A percentile compares a stretch with the other conserved stretches of the same genome.
phyloP scores from a whole-genome alignment of 1,139 yeast species.

The Sugiyamaella sp. region DNA sequence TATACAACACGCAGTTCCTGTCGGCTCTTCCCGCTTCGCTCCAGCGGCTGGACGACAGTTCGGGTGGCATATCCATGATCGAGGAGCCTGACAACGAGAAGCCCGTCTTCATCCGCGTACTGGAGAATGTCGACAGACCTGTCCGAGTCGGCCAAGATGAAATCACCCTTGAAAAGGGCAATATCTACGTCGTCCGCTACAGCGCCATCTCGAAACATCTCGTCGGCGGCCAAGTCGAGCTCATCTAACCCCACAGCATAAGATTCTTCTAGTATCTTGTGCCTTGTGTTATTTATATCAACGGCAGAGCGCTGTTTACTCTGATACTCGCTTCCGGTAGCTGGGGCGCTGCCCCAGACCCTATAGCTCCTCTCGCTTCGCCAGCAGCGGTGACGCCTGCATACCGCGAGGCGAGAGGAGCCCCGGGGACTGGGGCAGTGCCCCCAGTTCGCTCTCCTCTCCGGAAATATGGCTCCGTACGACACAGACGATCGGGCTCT shows the following conservation, averaged over 20 bases:
- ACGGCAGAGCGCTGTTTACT: no score
- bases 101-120: constrained; percentile 74
- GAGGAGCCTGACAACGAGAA: constrained; percentile 72
- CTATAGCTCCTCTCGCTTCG: no score
- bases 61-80: constrained; percentile 79
- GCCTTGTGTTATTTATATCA: no score
- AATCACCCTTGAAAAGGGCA: constrained; percentile 63
- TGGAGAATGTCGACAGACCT: constrained; percentile 44
- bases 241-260: constrained; percentile 29
- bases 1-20: constrained; percentile 71
- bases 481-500: not conserved
- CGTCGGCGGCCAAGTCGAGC: constrained; percentile 31
- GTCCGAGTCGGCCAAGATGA: constrained; percentile 52
- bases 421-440: no score
- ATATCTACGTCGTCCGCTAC: constrained; percentile 78
- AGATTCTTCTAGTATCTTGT: no score
- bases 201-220: constrained; percentile 46
- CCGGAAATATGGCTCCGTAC: not conserved
- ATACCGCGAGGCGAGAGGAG: no score
- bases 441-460: no score
- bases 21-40: constrained; percentile 66
- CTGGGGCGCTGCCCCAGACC: no score
- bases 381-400: no score
- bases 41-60: constrained; percentile 74
- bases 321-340: no score